Percentiles rank a stretch among this genome's conserved stretches.
Evolutionary conservation across 208 protist genomes (phyloP).

Genomic region (Trypanosoma caninum): DNA sequence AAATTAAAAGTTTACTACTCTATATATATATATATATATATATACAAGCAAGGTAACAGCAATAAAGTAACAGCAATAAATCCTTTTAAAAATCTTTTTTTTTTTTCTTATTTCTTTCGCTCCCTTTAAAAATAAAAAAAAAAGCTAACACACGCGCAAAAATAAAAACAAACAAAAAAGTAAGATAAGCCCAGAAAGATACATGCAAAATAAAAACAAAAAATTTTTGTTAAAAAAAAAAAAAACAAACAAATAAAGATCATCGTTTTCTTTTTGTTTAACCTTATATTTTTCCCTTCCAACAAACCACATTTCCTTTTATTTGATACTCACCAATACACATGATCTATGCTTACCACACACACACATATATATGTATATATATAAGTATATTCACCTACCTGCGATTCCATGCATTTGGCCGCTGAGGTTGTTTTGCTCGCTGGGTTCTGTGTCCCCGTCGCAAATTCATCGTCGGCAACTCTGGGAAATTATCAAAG

Average conservation of each 20-base stretch:
- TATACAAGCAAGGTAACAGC: neutral
- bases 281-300: neutral
- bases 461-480: slow-evolving; percentile 23
- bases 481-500: slow-evolving; percentile 44
- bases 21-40: neutral
- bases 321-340: neutral
- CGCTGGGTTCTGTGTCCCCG: slow-evolving; percentile 17
- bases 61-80: neutral
- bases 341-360: no score
- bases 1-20: no score
- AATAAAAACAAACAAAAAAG: no score
- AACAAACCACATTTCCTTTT: neutral
- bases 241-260: neutral
- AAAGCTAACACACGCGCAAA: slow-evolving; percentile 3
- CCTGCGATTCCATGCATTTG: slow-evolving; percentile 14
- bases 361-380: no score
- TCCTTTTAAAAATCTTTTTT: slow-evolving; percentile 3
- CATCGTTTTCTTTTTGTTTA: neutral
- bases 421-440: slow-evolving; percentile 10
- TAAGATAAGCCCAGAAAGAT: no score
- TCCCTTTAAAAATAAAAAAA: slow-evolving; percentile 2
- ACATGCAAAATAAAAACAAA: no score
- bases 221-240: slow-evolving; percentile 7
- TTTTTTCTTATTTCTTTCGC: neutral
- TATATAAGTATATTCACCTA: neutral